phyloP scores from a whole-genome alignment of 495 filamentous ascomycete species.

The Amniculicola lignicola region DNA sequence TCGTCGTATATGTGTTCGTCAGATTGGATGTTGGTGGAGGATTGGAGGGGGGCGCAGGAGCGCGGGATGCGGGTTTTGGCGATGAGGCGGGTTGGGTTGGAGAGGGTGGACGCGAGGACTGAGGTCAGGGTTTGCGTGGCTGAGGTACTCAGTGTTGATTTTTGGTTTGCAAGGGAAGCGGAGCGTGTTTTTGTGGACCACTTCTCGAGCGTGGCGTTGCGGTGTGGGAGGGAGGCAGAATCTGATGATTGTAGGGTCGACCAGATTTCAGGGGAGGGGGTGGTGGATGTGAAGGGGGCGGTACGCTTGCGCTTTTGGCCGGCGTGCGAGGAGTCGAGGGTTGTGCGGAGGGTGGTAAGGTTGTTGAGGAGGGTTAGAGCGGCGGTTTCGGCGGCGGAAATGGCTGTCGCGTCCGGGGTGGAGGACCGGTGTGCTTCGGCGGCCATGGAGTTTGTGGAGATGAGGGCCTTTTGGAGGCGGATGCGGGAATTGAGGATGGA shows the following conservation, averaged over 20 bases:
- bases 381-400: conserved; percentile 81
- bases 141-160: conserved; percentile 39
- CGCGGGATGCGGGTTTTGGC: conserved; percentile 63
- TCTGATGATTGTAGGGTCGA: conserved; percentile 67
- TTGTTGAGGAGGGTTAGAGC: conserved; percentile 84
- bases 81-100: conserved; percentile 63
- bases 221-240: conserved; percentile 47
- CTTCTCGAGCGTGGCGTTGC: conserved; percentile 60
- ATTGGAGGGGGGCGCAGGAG: conserved; percentile 69
- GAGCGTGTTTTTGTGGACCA: conserved; percentile 62
- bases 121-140: conserved; percentile 63
- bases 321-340: conserved; percentile 55
- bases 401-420: conserved; percentile 37
- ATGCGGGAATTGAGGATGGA: conserved; percentile 82
- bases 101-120: conserved; percentile 71
- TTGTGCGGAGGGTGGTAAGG: conserved; percentile 67
- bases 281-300: conserved; percentile 44
- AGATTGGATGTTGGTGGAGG: conserved; percentile 51
- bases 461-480: conserved; percentile 82
- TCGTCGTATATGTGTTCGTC: conserved; percentile 72
- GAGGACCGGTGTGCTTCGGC: conserved; percentile 17
- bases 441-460: conserved; percentile 74
- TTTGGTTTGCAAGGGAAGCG: conserved; percentile 43
- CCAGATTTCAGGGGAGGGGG: conserved; percentile 63
- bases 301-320: conserved; percentile 51